phyloP scores from a whole-genome alignment of 2,329 filamentous ascomycete species.

The Diaporthe capsici region DNA sequence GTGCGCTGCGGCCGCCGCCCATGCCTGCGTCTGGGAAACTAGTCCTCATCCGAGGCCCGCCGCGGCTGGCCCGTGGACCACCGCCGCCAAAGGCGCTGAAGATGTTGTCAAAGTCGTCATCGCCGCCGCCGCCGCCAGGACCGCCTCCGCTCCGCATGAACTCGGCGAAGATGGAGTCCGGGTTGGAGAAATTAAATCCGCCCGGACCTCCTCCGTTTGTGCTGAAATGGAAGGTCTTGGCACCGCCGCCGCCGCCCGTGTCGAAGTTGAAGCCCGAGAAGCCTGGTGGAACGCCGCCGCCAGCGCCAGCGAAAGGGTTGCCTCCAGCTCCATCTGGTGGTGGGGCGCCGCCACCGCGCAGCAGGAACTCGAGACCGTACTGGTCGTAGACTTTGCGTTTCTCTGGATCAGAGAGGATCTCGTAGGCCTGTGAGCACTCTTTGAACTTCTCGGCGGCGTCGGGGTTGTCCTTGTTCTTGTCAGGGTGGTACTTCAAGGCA shows the following conservation, averaged over 20 bases:
- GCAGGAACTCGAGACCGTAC: slow-evolving; percentile 92
- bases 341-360: slow-evolving; percentile 81
- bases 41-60: slow-evolving; percentile 56
- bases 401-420: slow-evolving; percentile 96
- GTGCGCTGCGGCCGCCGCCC: slow-evolving; percentile 52
- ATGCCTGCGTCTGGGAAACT: slow-evolving; percentile 53
- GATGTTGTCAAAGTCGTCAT: slow-evolving; percentile 67
- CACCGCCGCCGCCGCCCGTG: slow-evolving; percentile 59
- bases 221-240: slow-evolving; percentile 76
- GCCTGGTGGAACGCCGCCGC: slow-evolving; percentile 69
- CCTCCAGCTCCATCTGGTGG: slow-evolving; percentile 71
- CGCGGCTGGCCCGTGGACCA: slow-evolving; percentile 51
- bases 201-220: slow-evolving; percentile 67
- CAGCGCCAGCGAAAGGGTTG: slow-evolving; percentile 73
- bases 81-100: slow-evolving; percentile 66
- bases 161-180: slow-evolving; percentile 87
- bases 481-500: slow-evolving; percentile 92
- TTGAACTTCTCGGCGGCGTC: slow-evolving; percentile 95
- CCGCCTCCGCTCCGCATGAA: slow-evolving; percentile 76
- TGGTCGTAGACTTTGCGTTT: slow-evolving; percentile 97
- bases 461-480: slow-evolving; percentile 97
- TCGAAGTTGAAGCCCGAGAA: slow-evolving; percentile 67
- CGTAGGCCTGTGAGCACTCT: slow-evolving; percentile 96
- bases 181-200: slow-evolving; percentile 87
- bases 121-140: slow-evolving; percentile 58